These are phyloP conservation scores for Mollisiaceae sp. DNA, from an alignment of 2,329 filamentous ascomycete species.

Conservation along the genomic window DNA sequence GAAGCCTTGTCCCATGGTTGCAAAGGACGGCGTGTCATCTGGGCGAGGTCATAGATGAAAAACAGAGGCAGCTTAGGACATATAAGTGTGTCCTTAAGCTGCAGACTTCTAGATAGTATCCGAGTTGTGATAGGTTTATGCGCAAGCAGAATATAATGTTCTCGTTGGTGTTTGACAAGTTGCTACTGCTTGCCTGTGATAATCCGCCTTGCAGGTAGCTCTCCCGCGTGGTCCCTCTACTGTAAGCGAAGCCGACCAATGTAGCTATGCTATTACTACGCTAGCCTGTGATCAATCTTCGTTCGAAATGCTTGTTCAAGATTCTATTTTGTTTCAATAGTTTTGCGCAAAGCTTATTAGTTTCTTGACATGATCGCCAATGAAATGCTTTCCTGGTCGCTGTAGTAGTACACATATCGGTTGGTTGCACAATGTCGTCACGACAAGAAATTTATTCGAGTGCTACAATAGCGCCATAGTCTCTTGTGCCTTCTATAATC, in stretches of 20 bases:
- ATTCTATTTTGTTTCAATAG: background rate
- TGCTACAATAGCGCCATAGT: background rate
- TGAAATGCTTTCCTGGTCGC: too few species aligned
- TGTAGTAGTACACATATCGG: background rate
- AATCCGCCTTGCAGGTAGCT: slow-evolving; percentile 10
- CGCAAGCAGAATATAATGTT: background rate
- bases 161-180: background rate
- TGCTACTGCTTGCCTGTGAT: background rate
- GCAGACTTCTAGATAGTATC: slow-evolving; percentile 14
- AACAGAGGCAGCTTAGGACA: slow-evolving; percentile 31
- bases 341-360: background rate
- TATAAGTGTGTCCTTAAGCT: slow-evolving; percentile 33
- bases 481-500: background rate
- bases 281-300: background rate
- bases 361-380: too few species aligned
- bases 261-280: background rate
- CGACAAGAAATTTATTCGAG: background rate
- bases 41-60: slow-evolving; percentile 35
- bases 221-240: background rate
- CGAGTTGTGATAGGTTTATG: background rate
- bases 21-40: slow-evolving; percentile 35
- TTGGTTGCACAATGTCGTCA: background rate
- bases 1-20: slow-evolving; percentile 91
- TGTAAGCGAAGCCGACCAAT: background rate
- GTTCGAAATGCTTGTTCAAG: background rate